Evolutionary conservation across 192 early-diverging fungal genomes (phyloP), one percentile per base, ranked within the genome.

Genomic region (Coemansia sp.): DNA sequence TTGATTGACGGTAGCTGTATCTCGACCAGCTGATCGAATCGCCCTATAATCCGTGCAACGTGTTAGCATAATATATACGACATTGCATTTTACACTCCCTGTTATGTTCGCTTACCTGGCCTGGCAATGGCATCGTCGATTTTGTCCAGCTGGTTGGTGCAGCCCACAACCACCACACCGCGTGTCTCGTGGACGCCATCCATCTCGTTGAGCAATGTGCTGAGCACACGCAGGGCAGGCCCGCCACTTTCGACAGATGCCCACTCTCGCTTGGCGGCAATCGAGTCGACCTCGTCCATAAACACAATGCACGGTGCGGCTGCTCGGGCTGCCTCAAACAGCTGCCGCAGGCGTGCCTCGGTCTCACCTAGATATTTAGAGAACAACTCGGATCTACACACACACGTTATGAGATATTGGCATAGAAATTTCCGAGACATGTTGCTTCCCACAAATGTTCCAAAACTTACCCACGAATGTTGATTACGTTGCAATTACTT

Each of bases 281-380:
- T 86, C 0, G 88, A 82, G 70, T 99, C 97, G 64, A 99, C 81
- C 55, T 97, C 93, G 64, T 99, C 97, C 66, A 98, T 84, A 71
- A 97, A 95, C 25, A 98, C 62, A 40, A 98, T 82, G 55, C 92
- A 96, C 0, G 97, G 96, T n/a, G 88, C 83, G n/a, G 92, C 80
- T 19, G 83, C 73, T 23, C 88, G 83, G 0, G 97, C 95, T n/a
- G 85, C 82, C 7, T 83, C 81, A 84, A 97, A 98, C 38, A 95
- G 65, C 2, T 79, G 69, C n/a, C 97, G 82, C 19, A 98, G 70
- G 9, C 66, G 81, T 0, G 77, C 82, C 73, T 98, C 97, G 0
- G 94, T 93, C 46, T 97, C 95, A 11, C 96, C 96, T 0, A 97
- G 73, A 55, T 97, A 98, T 76, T 95, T 96, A 55, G 93, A 95